phyloP scores from a whole-genome alignment of 1,284 basidiomycete genomes.

The Melampsora larici-populina region DNA sequence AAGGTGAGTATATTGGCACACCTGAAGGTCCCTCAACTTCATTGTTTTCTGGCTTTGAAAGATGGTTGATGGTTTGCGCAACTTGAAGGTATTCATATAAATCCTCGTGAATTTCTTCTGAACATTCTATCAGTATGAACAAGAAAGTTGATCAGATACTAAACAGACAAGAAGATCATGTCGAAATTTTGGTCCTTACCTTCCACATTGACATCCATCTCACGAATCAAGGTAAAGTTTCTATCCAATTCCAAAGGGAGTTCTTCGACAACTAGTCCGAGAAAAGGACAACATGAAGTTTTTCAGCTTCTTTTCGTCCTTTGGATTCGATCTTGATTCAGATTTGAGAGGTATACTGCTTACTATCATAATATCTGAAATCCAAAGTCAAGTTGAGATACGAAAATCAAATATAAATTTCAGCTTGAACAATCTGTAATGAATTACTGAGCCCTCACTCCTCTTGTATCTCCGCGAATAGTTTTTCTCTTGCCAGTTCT shows the following conservation, averaged over 20 bases:
- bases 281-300: background rate
- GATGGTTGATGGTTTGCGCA: constrained; percentile 8
- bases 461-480: constrained; percentile 28
- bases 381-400: background rate
- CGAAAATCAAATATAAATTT: background rate
- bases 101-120: constrained; percentile 36
- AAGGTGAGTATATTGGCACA: no score
- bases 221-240: constrained; percentile 19
- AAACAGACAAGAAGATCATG: background rate
- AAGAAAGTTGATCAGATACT: background rate
- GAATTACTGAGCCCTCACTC: constrained; percentile 1
- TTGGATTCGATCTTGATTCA: background rate
- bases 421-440: background rate
- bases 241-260: constrained; percentile 35
- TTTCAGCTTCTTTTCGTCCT: background rate
- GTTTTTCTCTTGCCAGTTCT: constrained; percentile 26
- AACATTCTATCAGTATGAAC: constrained; percentile 20
- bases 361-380: constrained; percentile 39
- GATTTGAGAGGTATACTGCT: background rate
- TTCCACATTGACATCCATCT: constrained; percentile 24
- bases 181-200: background rate
- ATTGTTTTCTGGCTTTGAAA: background rate
- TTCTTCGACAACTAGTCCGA: constrained; percentile 30
- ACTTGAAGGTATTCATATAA: constrained; percentile 21
- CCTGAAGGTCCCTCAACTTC: no score